Evolutionary conservation across 495 filamentous ascomycete genomes (phyloP), one percentile per base, ranked within the genome.

Genomic region (Chaetomium tenue): DNA sequence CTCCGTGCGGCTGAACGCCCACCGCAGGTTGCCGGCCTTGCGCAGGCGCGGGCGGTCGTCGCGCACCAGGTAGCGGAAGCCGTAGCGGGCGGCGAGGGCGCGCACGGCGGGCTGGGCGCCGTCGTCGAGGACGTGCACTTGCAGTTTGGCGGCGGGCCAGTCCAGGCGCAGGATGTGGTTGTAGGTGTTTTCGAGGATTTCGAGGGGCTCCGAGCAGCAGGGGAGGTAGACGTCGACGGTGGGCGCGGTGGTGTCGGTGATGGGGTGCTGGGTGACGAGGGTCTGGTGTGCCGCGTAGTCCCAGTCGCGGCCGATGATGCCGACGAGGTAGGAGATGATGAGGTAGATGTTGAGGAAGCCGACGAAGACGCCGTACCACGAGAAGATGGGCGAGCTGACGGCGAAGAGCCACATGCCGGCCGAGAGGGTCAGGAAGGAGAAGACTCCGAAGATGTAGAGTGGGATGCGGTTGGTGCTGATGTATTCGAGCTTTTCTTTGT

Each of bases 391-490:
- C 22, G 66, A 57, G 61, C 68, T 68, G 15, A 73, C 33, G 39
- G 69, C 66, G 44, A 74, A 74, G 12, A 74, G 68, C 72, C 72
- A 74, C 72, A 74, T 74, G 63, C 72, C 72, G 1, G 72, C 71
- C 23, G 72, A 74, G 13, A 74, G 69, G 18, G 68, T 68, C 9
- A 74, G 42, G 54, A 74, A 73, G 13, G 70, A 73, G 47, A 74
- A 58, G 54, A 74, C 53, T 23, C 72, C 72, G 23, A 74, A 72
- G 58, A 74, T 60, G 61, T 74, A 74, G 9, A 74, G 65, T 0
- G 72, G 72, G 26, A 74, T 65, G 52, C 72, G 70, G 65, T 74
- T 74, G 25, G 72, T 74, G 23, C 56, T 50, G 54, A 74, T 50
- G 50, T 74, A 74, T 30, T 52, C 64, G 44, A 68, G 62, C 55